Percentiles rank a stretch among this genome's conserved stretches.
Evolutionary conservation across 345 rosid genomes (phyloP).

Genomic region (Iberis pinnata): DNA sequence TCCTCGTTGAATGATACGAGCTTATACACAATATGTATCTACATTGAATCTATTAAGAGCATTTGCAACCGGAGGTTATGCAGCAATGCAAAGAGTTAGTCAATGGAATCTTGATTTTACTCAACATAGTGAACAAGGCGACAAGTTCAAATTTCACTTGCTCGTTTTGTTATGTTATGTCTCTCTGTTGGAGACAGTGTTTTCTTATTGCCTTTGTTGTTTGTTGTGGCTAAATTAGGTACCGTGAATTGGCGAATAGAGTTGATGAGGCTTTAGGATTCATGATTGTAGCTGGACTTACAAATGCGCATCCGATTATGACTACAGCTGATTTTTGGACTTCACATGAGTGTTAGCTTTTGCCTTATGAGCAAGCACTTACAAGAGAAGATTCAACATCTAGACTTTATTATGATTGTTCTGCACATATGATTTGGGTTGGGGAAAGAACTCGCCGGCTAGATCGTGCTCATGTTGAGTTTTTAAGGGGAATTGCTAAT

Average conservation of each 20-base stretch:
- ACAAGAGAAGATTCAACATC: conserved; percentile 57
- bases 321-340: conserved; percentile 62
- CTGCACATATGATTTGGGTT: conserved; percentile 63
- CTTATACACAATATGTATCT: conserved; percentile 71
- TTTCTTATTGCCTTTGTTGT: too few relatives aligned
- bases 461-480: conserved; percentile 62
- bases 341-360: conserved; percentile 55
- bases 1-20: conserved; percentile 67
- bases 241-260: too few relatives aligned
- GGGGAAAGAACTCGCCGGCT: conserved; percentile 58
- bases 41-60: conserved; percentile 70
- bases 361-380: conserved; percentile 57
- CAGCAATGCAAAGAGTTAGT: conserved; percentile 79
- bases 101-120: conserved; percentile 79
- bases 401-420: conserved; percentile 50
- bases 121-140: conserved; percentile 62
- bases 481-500: conserved; percentile 54
- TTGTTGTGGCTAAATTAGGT: too few relatives aligned
- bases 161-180: too few relatives aligned
- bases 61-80: conserved; percentile 76
- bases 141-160: too few relatives aligned
- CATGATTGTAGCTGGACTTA: conserved; percentile 58
- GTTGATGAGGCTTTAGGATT: too few relatives aligned
- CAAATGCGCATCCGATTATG: conserved; percentile 51
- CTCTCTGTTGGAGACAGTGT: too few relatives aligned